Evolutionary conservation across 2,329 filamentous ascomycete genomes (phyloP), one percentile per base, ranked within the genome.

Genomic region (Colletotrichum aenigma): DNA sequence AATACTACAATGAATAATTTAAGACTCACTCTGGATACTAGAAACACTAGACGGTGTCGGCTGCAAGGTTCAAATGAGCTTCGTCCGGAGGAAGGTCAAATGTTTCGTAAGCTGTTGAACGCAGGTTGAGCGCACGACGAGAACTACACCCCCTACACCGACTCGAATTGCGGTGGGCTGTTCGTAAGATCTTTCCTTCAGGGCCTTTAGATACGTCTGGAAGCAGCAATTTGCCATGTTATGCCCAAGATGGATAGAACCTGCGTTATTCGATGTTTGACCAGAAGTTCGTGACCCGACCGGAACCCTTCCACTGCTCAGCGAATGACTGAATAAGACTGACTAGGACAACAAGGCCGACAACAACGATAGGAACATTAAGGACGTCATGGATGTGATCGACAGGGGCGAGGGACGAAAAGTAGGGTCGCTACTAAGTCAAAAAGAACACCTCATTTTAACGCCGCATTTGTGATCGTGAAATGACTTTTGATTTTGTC

Each of bases 371-470:
- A 7, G 38, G 38, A 48, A 48, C 18, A 7, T n/a, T 0, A 12
- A 48, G 18, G 18, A n/a, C 38, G 38, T 6, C 38, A 43, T 6
- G 3, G 38, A 6, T 36, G 34, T 36, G 34, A 36, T 36, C 15
- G 15, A 36, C 34, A 36, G 34, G 34, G 34, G 15, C 18, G 18
- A 21, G 3, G 38, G 38, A 48, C 38, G 38, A 48, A 52, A 52
- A 52, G 3, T 2, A 52, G n/a, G n/a, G 43, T 21, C n/a, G 6
- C n/a, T 52, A 7, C n/a, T 21, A 24, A 24, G 3, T 0, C n/a
- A 1, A 24, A 0, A 52, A 7, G 43, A 1, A 52, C 43, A 52
- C n/a, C 1, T 52, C n/a, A 0, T 52, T 21, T 0, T 48, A 4
- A 48, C 9, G 38, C 38, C 38, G n/a, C 38, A 48, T 12, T 3